Conservation (phyloP, 1,284 basidiomycete genomes). For the Acaromyces ingoldii region DNA sequence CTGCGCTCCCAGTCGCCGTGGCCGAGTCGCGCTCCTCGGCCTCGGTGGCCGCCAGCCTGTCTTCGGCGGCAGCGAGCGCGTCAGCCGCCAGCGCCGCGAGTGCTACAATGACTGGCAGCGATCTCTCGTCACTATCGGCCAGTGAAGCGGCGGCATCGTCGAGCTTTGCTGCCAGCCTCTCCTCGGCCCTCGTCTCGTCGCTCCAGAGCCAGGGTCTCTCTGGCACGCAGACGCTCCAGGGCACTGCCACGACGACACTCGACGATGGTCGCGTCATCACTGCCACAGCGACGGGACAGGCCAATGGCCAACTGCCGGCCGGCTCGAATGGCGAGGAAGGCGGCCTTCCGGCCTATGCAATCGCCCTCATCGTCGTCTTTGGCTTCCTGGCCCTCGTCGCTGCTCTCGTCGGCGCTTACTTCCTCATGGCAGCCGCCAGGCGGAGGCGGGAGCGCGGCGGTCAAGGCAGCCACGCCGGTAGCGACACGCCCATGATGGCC, state of each 20-base stretch:
- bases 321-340: slow-evolving; percentile 4
- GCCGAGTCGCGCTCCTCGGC: slow-evolving; percentile 15
- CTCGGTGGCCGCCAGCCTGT: slow-evolving; percentile 8
- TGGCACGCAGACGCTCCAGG: slow-evolving; percentile 35
- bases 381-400: slow-evolving; percentile 36
- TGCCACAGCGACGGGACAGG: slow-evolving; percentile 34
- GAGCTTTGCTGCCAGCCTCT: slow-evolving; percentile 30
- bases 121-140: slow-evolving; percentile 5
- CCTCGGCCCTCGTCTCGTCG: slow-evolving; percentile 25
- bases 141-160: slow-evolving; percentile 16
- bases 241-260: slow-evolving; percentile 34
- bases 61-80: slow-evolving; percentile 9
- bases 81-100: slow-evolving; percentile 20
- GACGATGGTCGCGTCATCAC: slow-evolving; percentile 33
- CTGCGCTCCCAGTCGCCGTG: slow-evolving; percentile 28
- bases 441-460: slow-evolving; percentile 14
- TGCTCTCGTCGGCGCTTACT: slow-evolving; percentile 26
- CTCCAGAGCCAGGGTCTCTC: slow-evolving; percentile 25
- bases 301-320: slow-evolving; percentile 28
- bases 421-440: slow-evolving; percentile 29
- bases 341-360: slow-evolving; percentile 31
- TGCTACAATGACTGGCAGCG: slow-evolving; percentile 9
- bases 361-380: slow-evolving; percentile 41
- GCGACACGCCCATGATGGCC: slow-evolving; percentile 6
- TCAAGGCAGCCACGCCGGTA: slow-evolving; percentile 1